phyloP scores from a whole-genome alignment of 768 basidiomycete genomes.

The Leccinum pellstonianum region DNA sequence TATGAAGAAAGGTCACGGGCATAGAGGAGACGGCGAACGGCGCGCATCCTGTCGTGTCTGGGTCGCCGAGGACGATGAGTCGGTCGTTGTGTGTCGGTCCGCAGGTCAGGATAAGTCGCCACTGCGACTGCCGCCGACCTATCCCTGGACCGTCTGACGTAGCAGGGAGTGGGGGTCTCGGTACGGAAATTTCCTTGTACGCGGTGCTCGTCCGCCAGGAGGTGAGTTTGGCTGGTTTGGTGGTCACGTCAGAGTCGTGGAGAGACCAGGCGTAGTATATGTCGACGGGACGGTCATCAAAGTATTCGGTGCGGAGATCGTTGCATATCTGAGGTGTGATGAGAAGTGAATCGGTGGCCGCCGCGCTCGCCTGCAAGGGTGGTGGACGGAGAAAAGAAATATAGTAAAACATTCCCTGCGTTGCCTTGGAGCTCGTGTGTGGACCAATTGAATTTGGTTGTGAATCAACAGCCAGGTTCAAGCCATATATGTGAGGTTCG shows the following conservation, averaged over 20 bases:
- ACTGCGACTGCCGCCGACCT: slow-evolving; percentile 36
- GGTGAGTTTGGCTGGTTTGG: slow-evolving; percentile 62
- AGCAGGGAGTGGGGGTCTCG: slow-evolving; percentile 50
- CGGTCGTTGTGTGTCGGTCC: slow-evolving; percentile 28
- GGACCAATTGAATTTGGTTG: too few relatives aligned
- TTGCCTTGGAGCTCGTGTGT: too few relatives aligned
- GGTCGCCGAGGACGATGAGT: slow-evolving; percentile 43
- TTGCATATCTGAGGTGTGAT: slow-evolving; percentile 88
- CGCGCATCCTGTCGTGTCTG: slow-evolving; percentile 36
- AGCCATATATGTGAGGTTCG: too few relatives aligned
- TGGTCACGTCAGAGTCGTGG: slow-evolving; percentile 24
- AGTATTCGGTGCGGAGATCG: slow-evolving; percentile 81
- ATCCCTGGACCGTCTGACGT: slow-evolving; percentile 22
- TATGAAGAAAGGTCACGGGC: slow-evolving; percentile 47
- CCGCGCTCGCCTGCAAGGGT: slow-evolving; percentile 48
- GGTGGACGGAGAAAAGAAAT: slow-evolving; percentile 89
- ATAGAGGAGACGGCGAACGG: slow-evolving; percentile 69
- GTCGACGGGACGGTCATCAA: slow-evolving; percentile 47
- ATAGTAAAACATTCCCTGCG: slow-evolving; percentile 73
- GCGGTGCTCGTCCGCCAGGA: slow-evolving; percentile 66
- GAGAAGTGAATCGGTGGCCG: slow-evolving; percentile 39
- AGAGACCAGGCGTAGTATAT: slow-evolving; percentile 70
- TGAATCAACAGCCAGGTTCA: too few relatives aligned
- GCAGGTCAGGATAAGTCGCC: slow-evolving; percentile 62
- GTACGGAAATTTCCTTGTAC: slow-evolving; percentile 74